A percentile compares a stretch with the other conserved stretches of the same genome.
Evolutionary conservation across 495 filamentous ascomycete species (phyloP).

Genomic region (Annulohypoxylon bovei): DNA sequence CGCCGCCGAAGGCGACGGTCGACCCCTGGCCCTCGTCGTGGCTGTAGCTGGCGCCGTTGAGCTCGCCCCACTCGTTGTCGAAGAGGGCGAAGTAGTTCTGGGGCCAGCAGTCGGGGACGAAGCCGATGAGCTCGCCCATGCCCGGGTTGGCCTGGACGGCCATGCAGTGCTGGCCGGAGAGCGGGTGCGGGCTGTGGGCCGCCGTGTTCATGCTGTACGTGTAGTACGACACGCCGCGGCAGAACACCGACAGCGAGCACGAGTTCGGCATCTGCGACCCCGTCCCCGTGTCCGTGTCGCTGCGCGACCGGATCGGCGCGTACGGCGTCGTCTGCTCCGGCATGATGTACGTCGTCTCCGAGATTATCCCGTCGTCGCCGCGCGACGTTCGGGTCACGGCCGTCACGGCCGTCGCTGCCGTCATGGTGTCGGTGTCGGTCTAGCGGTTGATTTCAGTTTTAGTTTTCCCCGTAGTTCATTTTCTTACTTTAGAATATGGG

Average conservation of each 20-base stretch:
- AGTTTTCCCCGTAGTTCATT: background rate
- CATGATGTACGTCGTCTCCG: constrained; percentile 5
- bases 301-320: constrained; percentile 1
- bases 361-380: constrained; percentile 9
- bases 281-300: background rate
- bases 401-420: constrained; percentile 31
- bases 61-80: constrained; percentile 27
- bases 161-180: constrained; percentile 18
- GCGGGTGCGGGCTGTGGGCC: constrained; percentile 14
- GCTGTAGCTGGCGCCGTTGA: constrained; percentile 4
- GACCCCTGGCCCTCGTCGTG: constrained; percentile 2
- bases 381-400: constrained; percentile 19
- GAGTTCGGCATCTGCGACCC: constrained; percentile 8
- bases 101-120: constrained; percentile 20
- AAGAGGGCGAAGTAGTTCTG: constrained; percentile 36
- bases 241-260: constrained; percentile 28
- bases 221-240: constrained; percentile 18
- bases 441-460: background rate
- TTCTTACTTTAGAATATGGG: background rate
- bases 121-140: constrained; percentile 2
- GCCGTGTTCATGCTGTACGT: constrained; percentile 11
- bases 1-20: constrained; percentile 25
- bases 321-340: constrained; percentile 27
- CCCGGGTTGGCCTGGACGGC: constrained; percentile 7
- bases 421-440: constrained; percentile 11